A percentile compares a stretch with the other conserved stretches of the same genome.
phyloP scores from a whole-genome alignment of 768 basidiomycete genomes.

The Wakefieldia striispora region DNA sequence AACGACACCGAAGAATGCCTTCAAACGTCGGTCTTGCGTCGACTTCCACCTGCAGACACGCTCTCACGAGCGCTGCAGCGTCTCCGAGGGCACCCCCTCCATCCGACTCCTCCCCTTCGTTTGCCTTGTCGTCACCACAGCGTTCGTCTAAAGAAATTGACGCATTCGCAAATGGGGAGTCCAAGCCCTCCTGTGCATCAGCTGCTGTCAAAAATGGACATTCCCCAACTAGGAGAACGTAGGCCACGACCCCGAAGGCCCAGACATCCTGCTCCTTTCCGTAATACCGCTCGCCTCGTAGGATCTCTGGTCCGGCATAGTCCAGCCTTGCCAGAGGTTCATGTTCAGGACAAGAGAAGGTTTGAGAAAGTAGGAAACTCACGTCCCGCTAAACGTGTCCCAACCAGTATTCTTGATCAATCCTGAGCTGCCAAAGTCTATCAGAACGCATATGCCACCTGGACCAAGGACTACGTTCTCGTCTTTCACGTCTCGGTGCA shows the following conservation, averaged over 20 bases:
- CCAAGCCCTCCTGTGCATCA: constrained; percentile 84
- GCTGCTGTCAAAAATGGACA: constrained; percentile 89
- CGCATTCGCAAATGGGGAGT: constrained; percentile 71
- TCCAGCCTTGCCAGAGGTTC: constrained; percentile 55
- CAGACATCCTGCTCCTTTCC: constrained; percentile 98
- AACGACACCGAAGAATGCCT: constrained; percentile 72
- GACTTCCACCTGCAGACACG: constrained; percentile 82
- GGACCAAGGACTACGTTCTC: constrained; percentile 90
- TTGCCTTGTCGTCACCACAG: constrained; percentile 70
- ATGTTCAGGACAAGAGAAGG: constrained; percentile 8
- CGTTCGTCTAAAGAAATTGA: constrained; percentile 77
- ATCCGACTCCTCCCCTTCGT: constrained; percentile 74
- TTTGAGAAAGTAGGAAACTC: constrained; percentile 35
- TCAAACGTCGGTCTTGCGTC: constrained; percentile 83
- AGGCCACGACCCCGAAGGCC: constrained; percentile 97
- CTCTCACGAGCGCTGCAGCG: constrained; percentile 78
- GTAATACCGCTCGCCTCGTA: constrained; percentile 90
- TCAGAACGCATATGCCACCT: constrained; percentile 81
- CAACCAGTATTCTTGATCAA: constrained; percentile 80
- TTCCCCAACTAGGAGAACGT: constrained; percentile 89
- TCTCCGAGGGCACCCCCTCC: constrained; percentile 84
- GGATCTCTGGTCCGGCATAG: constrained; percentile 95
- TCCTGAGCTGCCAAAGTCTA: constrained; percentile 95
- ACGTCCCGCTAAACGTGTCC: constrained; percentile 94
- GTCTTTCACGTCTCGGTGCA: constrained; percentile 98